Evolutionary conservation across 441 rosid genomes (phyloP), one percentile per base, ranked within the genome.

Genomic region (Metrosideros polymorpha): DNA sequence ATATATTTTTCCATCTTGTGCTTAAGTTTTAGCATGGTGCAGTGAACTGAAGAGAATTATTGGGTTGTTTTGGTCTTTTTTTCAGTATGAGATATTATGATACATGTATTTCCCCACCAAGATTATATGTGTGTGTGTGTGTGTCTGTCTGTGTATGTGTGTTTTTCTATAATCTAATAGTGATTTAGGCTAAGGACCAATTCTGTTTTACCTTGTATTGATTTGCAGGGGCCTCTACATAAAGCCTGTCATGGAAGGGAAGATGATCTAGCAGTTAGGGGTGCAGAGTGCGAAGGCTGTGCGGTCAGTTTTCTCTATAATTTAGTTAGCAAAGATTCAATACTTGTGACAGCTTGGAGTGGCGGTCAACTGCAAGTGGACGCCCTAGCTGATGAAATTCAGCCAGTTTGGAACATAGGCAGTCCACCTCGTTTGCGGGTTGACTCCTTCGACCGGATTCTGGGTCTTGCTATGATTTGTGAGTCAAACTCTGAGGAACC

Each of bases 331-430:
- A 98, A 96, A 92, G 99, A 98, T 90, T 94, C 98, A 15, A 87
- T 98, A 89, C 89, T 98, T 90, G 98, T 96, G 87, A 96, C 96
- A 85, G 98, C 98, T 86, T 96, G 99, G 99, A 95, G 96, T 92
- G 96, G 94, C 85, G 99, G 99, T 75, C 98, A 96, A 85, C 87
- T 96, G 92, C 98, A 98, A 90, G 92, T 98, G 87, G 98, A 96
- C 86, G 99, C 98, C 85, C 89, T 98, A 84, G 98, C 98, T 85
- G 99, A 98, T 92, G 99, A 98, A 92, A 94, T 96, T 88, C 99
- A 96, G 92, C 99, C 99, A 85, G 94, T 95, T 76, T 96, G 99
- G 99, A 94, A 90, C 42, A 85, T 90, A 88, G 95, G 92, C 88
- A 96, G 90, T 88, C 91, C 95, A 32, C 95, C 98, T 85, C 97